Conservation (phyloP, 2,329 filamentous ascomycete genomes). For the Fusarium sp. region DNA sequence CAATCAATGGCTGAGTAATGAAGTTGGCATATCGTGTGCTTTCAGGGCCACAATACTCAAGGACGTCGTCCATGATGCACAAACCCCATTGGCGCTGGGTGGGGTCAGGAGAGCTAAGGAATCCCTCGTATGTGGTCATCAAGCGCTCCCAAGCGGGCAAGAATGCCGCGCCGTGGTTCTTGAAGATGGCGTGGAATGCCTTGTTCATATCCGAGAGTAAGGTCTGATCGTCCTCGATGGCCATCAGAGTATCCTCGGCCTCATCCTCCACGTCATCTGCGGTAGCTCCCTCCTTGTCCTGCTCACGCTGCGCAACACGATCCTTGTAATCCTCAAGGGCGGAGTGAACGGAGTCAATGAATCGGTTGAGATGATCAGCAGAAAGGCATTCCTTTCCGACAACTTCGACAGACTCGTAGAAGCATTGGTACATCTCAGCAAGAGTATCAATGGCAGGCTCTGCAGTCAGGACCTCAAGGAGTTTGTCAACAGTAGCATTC, state of each 20-base stretch:
- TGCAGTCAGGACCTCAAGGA: conserved; percentile 91
- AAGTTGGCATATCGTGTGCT: conserved; percentile 88
- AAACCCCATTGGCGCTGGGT: conserved; percentile 99
- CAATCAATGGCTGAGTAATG: conserved; percentile 87
- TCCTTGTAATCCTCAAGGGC: conserved; percentile 93
- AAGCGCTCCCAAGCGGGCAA: conserved; percentile 89
- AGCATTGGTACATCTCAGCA: conserved; percentile 99
- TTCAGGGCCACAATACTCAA: conserved; percentile 94
- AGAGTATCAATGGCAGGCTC: conserved; percentile 97
- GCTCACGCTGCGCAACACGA: conserved; percentile 83
- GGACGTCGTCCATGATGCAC: conserved; percentile 97
- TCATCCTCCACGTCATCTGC: conserved; percentile 92
- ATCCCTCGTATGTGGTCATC: conserved; percentile 85
- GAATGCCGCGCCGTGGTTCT: conserved; percentile 89
- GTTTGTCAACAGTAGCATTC: conserved; percentile 86
- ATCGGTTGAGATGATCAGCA: conserved; percentile 82
- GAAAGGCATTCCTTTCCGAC: conserved; percentile 87
- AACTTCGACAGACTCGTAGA: conserved; percentile 97
- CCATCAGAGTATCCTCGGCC: conserved; percentile 85
- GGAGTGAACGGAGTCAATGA: conserved; percentile 86
- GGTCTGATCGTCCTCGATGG: conserved; percentile 97
- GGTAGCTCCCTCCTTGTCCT: conserved; percentile 79
- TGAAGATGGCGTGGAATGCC: conserved; percentile 98
- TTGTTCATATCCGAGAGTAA: conserved; percentile 99
- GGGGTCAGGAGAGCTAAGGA: conserved; percentile 83